Evolutionary conservation across 1,139 yeast genomes (phyloP).

Genomic region (Hyphopichia wangnamkhiaoensis): DNA sequence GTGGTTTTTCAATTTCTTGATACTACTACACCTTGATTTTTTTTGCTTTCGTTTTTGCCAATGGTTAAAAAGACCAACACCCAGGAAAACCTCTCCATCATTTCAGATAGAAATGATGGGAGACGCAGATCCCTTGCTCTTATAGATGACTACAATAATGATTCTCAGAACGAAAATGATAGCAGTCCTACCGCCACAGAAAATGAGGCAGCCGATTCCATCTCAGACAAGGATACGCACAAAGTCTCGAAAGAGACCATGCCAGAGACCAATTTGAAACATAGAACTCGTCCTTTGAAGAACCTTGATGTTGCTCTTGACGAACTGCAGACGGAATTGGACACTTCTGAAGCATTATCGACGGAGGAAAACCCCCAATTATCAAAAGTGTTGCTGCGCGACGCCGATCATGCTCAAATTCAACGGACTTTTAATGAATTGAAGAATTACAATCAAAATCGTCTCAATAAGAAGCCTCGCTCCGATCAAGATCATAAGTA

Average conservation of each 20-base stretch:
- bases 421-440: constrained; percentile 6
- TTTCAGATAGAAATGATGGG: constrained; percentile 22
- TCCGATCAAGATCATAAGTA: neutral
- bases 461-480: constrained; percentile 8
- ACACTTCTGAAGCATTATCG: too few species aligned
- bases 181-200: too few species aligned
- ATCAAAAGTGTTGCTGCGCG: too few species aligned
- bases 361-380: too few species aligned
- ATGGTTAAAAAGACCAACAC: constrained; percentile 14
- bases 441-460: constrained; percentile 2
- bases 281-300: neutral
- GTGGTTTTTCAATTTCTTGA: too few species aligned
- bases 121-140: constrained; percentile 21
- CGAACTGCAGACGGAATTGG: neutral
- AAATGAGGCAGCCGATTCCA: neutral
- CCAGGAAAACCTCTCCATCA: constrained; percentile 20
- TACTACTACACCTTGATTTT: too few species aligned
- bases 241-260: too few species aligned
- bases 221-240: too few species aligned
- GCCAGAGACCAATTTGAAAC: neutral
- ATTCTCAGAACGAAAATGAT: constrained; percentile 1
- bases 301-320: neutral
- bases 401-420: constrained; percentile 3
- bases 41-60: too few species aligned
- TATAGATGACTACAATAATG: constrained; percentile 20